phyloP scores from a whole-genome alignment of 495 filamentous ascomycete species.

The Lentithecium fluviatile region DNA sequence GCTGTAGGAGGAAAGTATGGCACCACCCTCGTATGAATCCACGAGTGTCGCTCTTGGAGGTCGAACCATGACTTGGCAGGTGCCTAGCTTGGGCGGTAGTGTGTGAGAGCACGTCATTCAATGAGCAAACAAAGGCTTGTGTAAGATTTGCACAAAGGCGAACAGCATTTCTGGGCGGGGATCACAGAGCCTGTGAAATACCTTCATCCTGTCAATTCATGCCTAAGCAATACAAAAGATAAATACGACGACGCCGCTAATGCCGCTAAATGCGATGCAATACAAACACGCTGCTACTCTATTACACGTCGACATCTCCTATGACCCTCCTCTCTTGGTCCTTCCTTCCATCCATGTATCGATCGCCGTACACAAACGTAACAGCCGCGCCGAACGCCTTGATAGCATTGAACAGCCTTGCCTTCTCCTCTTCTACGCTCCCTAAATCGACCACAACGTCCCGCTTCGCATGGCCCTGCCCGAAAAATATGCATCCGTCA shows the following conservation, averaged over 20 bases:
- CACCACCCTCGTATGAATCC: too few species aligned
- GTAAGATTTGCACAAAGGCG: too few species aligned
- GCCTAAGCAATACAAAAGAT: background rate
- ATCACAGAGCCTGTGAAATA: too few species aligned
- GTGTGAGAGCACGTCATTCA: too few species aligned
- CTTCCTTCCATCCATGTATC: background rate
- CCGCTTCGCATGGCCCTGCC: conserved; percentile 37
- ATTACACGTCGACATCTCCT: conserved; percentile 13
- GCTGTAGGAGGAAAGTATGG: too few species aligned
- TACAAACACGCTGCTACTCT: background rate
- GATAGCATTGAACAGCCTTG: conserved; percentile 14
- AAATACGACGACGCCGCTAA: background rate
- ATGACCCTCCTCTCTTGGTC: background rate
- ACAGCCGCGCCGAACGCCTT: background rate
- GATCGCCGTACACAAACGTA: conserved; percentile 1
- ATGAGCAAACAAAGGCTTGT: too few species aligned
- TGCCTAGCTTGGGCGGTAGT: too few species aligned
- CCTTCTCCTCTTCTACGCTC: conserved; percentile 40
- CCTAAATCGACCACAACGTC: conserved; percentile 43
- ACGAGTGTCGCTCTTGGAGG: too few species aligned
- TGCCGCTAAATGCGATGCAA: background rate
- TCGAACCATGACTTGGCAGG: too few species aligned
- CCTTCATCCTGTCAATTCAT: too few species aligned
- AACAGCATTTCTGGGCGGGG: too few species aligned
- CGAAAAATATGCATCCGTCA: conserved; percentile 41